These are phyloP conservation scores for Syzygium jambos DNA, from an alignment of 345 rosid species.

Conservation along the genomic window DNA sequence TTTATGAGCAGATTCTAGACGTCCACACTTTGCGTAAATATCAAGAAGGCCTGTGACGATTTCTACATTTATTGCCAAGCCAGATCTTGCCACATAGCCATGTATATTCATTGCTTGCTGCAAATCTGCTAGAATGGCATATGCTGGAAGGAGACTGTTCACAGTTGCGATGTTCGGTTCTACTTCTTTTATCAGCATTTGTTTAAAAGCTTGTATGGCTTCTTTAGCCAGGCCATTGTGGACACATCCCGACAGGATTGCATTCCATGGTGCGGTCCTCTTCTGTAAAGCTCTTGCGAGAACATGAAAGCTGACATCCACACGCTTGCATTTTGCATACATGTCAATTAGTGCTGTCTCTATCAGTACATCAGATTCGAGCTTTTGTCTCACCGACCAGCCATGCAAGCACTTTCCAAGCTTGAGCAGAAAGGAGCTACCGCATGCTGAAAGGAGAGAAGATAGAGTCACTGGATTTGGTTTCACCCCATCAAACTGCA, in stretches of 20 bases:
- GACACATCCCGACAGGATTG: slow-evolving; percentile 45
- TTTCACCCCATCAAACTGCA: slow-evolving; percentile 27
- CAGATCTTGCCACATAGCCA: slow-evolving; percentile 33
- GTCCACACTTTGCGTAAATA: slow-evolving; percentile 49
- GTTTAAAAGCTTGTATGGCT: slow-evolving; percentile 9
- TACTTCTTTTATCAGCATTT: slow-evolving; percentile 6
- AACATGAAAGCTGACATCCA: slow-evolving; percentile 46
- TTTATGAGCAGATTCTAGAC: slow-evolving; percentile 27
- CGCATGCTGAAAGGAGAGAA: slow-evolving; percentile 65
- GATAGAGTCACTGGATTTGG: slow-evolving; percentile 53
- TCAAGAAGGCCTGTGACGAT: slow-evolving; percentile 45
- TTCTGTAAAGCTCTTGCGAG: slow-evolving; percentile 37
- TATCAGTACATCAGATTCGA: slow-evolving; percentile 30
- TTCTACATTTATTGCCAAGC: slow-evolving; percentile 27
- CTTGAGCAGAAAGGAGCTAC: slow-evolving; percentile 30
- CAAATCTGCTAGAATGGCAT: slow-evolving; percentile 39
- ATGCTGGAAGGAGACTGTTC: slow-evolving; percentile 41
- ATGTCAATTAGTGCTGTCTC: slow-evolving; percentile 81
- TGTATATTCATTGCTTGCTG: slow-evolving; percentile 44
- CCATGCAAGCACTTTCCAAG: slow-evolving; percentile 66
- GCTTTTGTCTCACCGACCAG: slow-evolving; percentile 53
- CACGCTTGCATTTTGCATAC: slow-evolving; percentile 65
- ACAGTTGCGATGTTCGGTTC: slow-evolving; percentile 4
- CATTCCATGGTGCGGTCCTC: slow-evolving; percentile 65
- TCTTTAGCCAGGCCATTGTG: slow-evolving; percentile 2